Conservation (phyloP, 306 rosid species). For the Geum urbanum region DNA sequence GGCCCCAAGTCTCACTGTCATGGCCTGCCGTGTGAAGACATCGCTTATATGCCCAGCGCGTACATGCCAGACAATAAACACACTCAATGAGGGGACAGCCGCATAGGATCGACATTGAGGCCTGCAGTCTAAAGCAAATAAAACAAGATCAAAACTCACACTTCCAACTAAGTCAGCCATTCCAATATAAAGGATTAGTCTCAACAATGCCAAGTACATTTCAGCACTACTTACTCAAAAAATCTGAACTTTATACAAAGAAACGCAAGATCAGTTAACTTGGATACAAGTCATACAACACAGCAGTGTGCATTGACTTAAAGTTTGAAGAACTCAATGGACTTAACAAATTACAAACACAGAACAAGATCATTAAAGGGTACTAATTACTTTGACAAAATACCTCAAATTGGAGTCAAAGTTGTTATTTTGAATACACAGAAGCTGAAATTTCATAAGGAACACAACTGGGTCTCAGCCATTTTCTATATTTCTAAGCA, state of each 20-base stretch:
- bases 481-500: neutral
- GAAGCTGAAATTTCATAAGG: slow-evolving; percentile 25
- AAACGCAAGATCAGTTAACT: neutral
- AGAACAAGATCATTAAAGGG: neutral
- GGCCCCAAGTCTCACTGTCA: slow-evolving; percentile 92
- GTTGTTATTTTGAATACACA: slow-evolving; percentile 14
- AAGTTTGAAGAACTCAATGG: neutral
- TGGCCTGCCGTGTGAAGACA: slow-evolving; percentile 94
- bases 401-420: neutral
- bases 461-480: slow-evolving; percentile 21
- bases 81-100: slow-evolving; percentile 85
- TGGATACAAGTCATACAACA: neutral
- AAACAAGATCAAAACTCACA: slow-evolving; percentile 17
- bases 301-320: neutral
- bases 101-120: slow-evolving; percentile 67
- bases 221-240: neutral
- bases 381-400: no score
- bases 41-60: slow-evolving; percentile 93
- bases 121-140: slow-evolving; percentile 29
- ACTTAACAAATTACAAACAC: neutral
- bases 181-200: no score
- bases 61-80: slow-evolving; percentile 82
- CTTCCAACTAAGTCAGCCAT: neutral
- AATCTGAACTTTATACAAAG: neutral
- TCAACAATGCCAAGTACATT: slow-evolving; percentile 1